Conservation (phyloP, 208 protist genomes). For the Phytomonas francai region DNA sequence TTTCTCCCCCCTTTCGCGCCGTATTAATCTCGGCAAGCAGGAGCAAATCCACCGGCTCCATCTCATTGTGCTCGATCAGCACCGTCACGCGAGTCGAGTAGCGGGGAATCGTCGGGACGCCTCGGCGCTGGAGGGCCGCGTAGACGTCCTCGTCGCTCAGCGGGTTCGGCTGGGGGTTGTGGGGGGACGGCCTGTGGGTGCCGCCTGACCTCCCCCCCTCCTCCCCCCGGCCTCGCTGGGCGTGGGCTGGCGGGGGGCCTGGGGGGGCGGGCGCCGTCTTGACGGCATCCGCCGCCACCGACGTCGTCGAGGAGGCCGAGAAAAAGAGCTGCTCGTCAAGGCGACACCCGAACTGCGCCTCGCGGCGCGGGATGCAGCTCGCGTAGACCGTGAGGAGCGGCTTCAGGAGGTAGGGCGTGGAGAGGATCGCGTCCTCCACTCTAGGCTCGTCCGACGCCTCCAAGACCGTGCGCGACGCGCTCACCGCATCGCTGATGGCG, state of each 20-base stretch:
- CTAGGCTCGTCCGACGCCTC: constrained; percentile 1
- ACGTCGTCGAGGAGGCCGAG: too few species aligned
- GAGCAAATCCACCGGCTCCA: constrained; percentile 53
- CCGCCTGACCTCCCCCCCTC: too few species aligned
- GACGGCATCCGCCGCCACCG: too few species aligned
- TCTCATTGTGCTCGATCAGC: constrained; percentile 68
- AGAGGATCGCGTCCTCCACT: constrained; percentile 16
- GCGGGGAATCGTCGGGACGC: constrained; percentile 56
- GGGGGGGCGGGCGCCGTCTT: too few species aligned
- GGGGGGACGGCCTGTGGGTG: too few species aligned
- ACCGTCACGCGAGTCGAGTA: constrained; percentile 70
- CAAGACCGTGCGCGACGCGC: constrained; percentile 2
- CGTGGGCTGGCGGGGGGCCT: too few species aligned
- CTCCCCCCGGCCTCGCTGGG: too few species aligned
- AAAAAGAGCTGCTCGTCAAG: constrained; percentile 9
- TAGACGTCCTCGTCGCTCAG: constrained; percentile 20
- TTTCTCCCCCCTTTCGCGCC: constrained; percentile 12
- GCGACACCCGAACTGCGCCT: constrained; percentile 39
- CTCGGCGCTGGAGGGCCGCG: constrained; percentile 12
- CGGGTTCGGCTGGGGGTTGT: too few species aligned
- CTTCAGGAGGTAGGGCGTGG: constrained; percentile 44
- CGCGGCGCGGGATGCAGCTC: constrained; percentile 65
- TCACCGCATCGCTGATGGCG: constrained; percentile 12
- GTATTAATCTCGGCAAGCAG: constrained; percentile 54
- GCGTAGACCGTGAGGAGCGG: constrained; percentile 70